phyloP scores from a whole-genome alignment of 257 asterid species.

The Solanum chilense region DNA sequence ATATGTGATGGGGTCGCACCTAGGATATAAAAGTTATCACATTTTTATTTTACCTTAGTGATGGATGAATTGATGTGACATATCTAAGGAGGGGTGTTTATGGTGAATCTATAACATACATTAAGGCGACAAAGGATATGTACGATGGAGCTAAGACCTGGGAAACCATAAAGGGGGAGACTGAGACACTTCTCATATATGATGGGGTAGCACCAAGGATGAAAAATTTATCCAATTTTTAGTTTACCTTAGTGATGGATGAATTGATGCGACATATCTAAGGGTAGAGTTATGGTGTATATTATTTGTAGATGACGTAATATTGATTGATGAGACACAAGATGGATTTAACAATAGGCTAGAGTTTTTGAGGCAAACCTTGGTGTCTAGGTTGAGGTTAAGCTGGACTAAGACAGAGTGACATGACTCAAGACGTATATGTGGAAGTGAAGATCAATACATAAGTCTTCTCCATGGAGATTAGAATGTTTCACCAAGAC shows the following conservation, averaged over 20 bases:
- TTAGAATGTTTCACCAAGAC: not conserved
- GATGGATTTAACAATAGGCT: not conserved
- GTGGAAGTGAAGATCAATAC: not conserved
- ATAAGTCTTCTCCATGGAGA: not conserved
- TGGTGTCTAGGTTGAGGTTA: not conserved
- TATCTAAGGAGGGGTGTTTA: not conserved
- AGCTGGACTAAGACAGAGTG: not conserved
- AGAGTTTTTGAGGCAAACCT: not conserved
- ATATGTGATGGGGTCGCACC: not conserved
- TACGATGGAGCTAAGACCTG: not conserved
- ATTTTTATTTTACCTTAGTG: not conserved
- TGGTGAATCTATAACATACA: not conserved
- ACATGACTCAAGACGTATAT: not conserved
- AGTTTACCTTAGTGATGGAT: not conserved
- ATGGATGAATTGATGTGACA: not conserved
- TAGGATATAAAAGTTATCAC: not conserved
- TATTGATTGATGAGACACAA: not conserved
- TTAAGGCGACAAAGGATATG: not conserved
- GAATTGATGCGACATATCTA: not conserved
- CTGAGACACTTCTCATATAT: not conserved
- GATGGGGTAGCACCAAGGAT: not conserved
- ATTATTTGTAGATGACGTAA: not conserved
- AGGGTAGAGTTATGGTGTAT: not conserved
- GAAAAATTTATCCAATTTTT: not conserved
- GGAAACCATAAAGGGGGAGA: not conserved